Conservation (phyloP, 1,284 basidiomycete species). For the Wolfiporia cocos region DNA sequence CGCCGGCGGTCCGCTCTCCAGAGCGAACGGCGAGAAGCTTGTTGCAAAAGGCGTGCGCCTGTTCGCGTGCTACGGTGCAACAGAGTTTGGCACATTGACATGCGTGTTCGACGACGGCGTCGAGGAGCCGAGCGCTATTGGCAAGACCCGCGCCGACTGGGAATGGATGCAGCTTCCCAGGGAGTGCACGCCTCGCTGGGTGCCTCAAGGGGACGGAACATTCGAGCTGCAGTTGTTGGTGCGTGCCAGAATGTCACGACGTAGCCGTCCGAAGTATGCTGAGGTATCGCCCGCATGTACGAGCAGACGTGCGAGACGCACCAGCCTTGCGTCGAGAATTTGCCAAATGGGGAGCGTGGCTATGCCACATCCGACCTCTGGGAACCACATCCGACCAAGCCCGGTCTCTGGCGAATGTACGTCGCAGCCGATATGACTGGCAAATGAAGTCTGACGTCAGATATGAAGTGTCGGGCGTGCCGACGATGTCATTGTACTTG, state of each 20-base stretch:
- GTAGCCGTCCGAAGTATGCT: too few relatives aligned
- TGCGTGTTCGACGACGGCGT: conserved; percentile 7
- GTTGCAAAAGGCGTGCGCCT: conserved; percentile 18
- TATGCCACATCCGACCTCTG: conserved; percentile 33
- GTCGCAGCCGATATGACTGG: conserved; percentile 10
- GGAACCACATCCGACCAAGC: conserved; percentile 33
- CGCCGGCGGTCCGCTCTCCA: conserved; percentile 25
- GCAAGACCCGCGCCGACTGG: conserved; percentile 21
- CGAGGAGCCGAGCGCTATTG: not conserved
- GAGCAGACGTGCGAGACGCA: conserved; percentile 16
- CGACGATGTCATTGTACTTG: conserved; percentile 13
- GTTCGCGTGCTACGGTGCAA: conserved; percentile 17
- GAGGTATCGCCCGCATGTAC: not conserved
- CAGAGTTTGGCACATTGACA: conserved; percentile 12
- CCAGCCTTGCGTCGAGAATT: conserved; percentile 21
- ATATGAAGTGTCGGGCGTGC: conserved; percentile 11
- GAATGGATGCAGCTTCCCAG: conserved; percentile 21
- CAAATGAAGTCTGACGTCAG: not conserved
- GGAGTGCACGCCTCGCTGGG: conserved; percentile 20
- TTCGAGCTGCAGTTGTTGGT: conserved; percentile 30
- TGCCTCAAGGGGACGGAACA: conserved; percentile 22
- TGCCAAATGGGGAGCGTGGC: conserved; percentile 14
- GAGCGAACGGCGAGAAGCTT: conserved; percentile 21
- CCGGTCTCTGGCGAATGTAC: conserved; percentile 33
- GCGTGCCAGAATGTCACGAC: conserved; percentile 2